Base-by-base conservation (phyloP, 1,139 yeast genomes). In the Yamadazyma taylorii region DNA sequence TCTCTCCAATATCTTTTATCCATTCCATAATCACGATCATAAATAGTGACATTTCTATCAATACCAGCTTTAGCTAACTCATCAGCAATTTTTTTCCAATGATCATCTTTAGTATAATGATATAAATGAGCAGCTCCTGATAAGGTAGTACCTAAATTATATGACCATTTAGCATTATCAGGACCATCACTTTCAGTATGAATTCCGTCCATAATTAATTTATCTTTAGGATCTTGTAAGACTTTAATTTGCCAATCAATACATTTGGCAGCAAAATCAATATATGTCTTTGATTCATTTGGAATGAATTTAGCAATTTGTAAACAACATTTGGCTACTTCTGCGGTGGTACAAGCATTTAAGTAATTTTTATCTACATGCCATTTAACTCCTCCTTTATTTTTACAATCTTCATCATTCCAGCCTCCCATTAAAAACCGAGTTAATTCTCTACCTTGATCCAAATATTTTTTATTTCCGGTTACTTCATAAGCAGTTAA, bases 401-500 rank as follows among this genome's bases (percentile, higher is more conserved):
- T 65, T 39, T 56, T 58, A 27, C 61, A 71, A 32, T 63, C 52
- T 36, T 69, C 63, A 36, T 62, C 61, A 47, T 79, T 74, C 79
- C 80, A 78, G 9, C 89, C 89, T 5, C 83, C 80, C 79, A 81
- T 77, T 46, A 83, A 61, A 50, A 82, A 82, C 27, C 78, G 58
- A 32, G 75, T 80, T 50, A 80, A 64, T 48, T 78, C 85, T 37
- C 78, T 66, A 6, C 81, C 85, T 51, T 69, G 70, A 46, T 76
- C 80, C 46, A 82, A 63, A 51, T 66, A 79, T 35, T 63, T 61
- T 47, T 63, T 63, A 45, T 81, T 73, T 1, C 77, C 76, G 1
- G 88, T 81, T 17, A 79, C 87, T 50, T 82, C 88, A 52, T 78
- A 83, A 1, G 87, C 86, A 2, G 82, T 73, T 40, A 83, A 63